These are phyloP conservation scores for Botrytis pseudocinerea DNA, from an alignment of 2,329 filamentous ascomycete species.

Conservation along the genomic window DNA sequence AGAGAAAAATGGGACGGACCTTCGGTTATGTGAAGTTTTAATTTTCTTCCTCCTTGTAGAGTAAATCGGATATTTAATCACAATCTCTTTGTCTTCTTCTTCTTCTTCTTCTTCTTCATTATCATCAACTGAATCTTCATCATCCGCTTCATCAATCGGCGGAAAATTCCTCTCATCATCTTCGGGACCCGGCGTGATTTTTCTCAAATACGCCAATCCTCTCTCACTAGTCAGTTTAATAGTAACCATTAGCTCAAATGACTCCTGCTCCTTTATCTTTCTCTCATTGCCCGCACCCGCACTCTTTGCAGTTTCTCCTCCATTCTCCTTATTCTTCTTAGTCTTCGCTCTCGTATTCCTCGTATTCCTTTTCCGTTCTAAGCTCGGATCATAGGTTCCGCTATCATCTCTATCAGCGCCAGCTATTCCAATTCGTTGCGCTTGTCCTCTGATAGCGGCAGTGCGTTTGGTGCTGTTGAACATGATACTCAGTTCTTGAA, in stretches of 20 bases:
- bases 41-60: conserved; percentile 4
- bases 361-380: conserved; percentile 10
- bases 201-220: neutral
- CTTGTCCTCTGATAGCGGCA: conserved; percentile 25
- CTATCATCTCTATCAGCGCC: conserved; percentile 37
- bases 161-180: neutral
- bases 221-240: conserved; percentile 20
- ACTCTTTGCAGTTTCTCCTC: neutral
- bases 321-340: conserved; percentile 14
- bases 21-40: conserved; percentile 19
- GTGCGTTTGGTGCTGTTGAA: conserved; percentile 28
- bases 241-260: conserved; percentile 27
- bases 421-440: conserved; percentile 26
- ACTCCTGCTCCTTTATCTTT: conserved; percentile 10
- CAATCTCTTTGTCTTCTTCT: neutral
- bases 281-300: conserved; percentile 7
- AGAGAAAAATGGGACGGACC: neutral
- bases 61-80: conserved; percentile 5
- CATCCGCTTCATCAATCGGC: conserved; percentile 16
- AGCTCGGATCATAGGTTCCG: conserved; percentile 36
- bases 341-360: neutral
- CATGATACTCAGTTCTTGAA: conserved; percentile 25
- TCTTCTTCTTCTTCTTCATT: neutral
- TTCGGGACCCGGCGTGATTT: conserved; percentile 5
- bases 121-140: conserved; percentile 2